Conservation (phyloP, 768 basidiomycete species). For the Collybia sordida region DNA sequence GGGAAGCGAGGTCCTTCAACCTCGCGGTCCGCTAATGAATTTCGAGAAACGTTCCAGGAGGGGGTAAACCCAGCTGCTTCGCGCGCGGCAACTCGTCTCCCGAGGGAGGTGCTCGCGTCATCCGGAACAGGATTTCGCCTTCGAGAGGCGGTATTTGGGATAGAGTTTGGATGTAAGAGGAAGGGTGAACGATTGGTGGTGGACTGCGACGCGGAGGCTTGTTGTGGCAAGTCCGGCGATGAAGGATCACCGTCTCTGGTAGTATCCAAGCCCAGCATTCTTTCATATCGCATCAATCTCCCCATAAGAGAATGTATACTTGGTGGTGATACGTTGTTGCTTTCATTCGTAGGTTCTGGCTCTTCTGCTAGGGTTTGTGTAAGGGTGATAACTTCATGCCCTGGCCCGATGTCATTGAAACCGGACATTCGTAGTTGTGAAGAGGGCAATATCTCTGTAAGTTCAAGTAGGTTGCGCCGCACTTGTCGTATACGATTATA, state of each 20-base stretch:
- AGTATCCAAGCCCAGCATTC: background rate
- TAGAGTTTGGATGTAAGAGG: background rate
- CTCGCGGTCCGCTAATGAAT: conserved; percentile 19
- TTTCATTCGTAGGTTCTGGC: conserved; percentile 4
- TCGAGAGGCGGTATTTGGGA: conserved; percentile 16
- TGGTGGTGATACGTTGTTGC: background rate
- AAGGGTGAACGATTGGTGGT: background rate
- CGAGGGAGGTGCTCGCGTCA: conserved; percentile 36
- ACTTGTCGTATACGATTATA: conserved; percentile 56
- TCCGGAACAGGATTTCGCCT: conserved; percentile 23
- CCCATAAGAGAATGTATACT: conserved; percentile 1
- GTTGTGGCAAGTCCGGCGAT: background rate
- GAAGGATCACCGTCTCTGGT: background rate
- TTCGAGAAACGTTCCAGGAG: conserved; percentile 12
- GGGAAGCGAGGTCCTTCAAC: conserved; percentile 18
- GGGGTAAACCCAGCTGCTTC: conserved; percentile 26
- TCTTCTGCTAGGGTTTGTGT: conserved; percentile 16
- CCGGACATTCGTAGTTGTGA: conserved; percentile 1
- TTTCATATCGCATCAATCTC: conserved; percentile 1
- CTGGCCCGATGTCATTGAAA: conserved; percentile 35
- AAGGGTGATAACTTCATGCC: conserved; percentile 36
- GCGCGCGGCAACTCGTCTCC: conserved; percentile 39
- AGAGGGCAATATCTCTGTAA: conserved; percentile 36
- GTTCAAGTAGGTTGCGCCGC: conserved; percentile 46
- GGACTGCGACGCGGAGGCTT: background rate